Percentiles rank a stretch among this genome's conserved stretches.
Conservation (phyloP, 768 basidiomycete genomes). For the Boletus sp. region DNA sequence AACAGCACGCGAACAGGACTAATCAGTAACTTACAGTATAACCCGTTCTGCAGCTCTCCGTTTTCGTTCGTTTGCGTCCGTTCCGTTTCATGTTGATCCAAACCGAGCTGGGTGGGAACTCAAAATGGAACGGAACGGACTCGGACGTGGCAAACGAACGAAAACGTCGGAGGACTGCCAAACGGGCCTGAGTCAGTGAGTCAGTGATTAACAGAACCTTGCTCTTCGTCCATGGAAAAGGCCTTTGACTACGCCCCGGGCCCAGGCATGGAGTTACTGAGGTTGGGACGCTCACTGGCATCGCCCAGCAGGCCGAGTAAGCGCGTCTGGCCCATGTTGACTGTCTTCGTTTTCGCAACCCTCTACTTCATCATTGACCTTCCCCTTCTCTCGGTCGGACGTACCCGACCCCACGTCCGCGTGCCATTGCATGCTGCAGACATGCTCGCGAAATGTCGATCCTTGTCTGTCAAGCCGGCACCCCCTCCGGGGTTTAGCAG, state of each 20-base stretch:
- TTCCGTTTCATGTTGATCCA: no score
- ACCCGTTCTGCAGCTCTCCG: no score
- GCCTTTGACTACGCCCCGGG: neutral
- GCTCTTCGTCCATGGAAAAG: conserved; percentile 14
- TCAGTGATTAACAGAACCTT: no score
- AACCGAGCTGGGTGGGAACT: no score
- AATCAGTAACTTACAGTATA: no score
- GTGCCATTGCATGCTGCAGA: conserved; percentile 25
- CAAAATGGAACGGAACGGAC: no score
- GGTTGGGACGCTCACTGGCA: neutral
- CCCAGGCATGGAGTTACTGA: neutral
- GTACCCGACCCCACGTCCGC: neutral
- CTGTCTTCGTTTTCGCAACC: conserved; percentile 11
- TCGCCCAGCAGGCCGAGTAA: conserved; percentile 5
- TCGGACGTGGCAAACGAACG: no score
- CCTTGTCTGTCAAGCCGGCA: conserved; percentile 42
- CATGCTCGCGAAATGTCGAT: conserved; percentile 45
- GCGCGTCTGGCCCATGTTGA: conserved; percentile 17
- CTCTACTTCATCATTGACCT: conserved; percentile 16
- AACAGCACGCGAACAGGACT: no score
- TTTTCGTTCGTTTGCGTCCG: no score
- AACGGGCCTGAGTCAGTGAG: no score
- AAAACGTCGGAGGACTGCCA: no score
- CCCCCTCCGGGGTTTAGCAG: conserved; percentile 44
- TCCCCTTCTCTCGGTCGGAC: neutral